These are phyloP conservation scores for Sicyos edulis DNA, from an alignment of 306 rosid species.

Conservation along the genomic window DNA sequence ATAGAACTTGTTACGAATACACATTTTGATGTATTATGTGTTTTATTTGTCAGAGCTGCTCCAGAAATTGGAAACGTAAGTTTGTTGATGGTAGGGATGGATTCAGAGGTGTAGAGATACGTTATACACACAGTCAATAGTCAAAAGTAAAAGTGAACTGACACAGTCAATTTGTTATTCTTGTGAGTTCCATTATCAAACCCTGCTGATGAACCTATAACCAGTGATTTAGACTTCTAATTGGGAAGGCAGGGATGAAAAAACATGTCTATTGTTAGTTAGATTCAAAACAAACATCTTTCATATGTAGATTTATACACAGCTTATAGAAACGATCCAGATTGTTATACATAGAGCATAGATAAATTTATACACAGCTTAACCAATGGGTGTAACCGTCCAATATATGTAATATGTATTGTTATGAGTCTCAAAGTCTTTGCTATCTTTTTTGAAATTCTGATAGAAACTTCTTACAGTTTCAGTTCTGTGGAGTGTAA, in stretches of 20 bases:
- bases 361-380: background rate
- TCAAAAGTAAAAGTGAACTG: background rate
- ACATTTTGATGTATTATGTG: background rate
- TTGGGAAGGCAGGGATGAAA: background rate
- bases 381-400: background rate
- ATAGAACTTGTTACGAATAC: background rate
- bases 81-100: conserved; percentile 5
- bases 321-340: background rate
- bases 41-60: conserved; percentile 15
- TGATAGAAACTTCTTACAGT: no score
- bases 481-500: no score
- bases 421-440: background rate
- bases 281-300: conserved; percentile 4
- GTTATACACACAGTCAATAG: background rate
- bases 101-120: conserved; percentile 6
- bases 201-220: background rate
- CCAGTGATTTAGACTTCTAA: background rate
- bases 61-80: background rate
- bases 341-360: background rate
- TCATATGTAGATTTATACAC: background rate
- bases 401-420: background rate
- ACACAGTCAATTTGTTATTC: background rate
- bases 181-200: background rate
- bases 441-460: background rate
- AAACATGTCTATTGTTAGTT: conserved; percentile 1